Percentiles rank a stretch among this genome's conserved stretches.
These are phyloP conservation scores for Nannochloropsis salina DNA, from an alignment of 108 stramenopile genomes.

Conservation along the genomic window DNA sequence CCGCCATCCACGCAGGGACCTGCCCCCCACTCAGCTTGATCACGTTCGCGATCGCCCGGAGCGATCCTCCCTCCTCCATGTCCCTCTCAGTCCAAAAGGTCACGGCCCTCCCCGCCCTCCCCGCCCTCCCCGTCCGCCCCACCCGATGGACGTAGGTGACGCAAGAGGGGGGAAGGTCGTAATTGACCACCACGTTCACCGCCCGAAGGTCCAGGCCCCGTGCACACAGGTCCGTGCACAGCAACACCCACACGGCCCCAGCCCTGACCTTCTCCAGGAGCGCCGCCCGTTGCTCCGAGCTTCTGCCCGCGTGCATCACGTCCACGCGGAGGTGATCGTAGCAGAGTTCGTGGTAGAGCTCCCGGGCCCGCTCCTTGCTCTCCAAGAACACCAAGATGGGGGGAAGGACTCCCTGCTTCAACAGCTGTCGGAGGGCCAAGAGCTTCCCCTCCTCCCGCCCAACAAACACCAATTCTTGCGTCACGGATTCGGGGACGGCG, in stretches of 20 bases:
- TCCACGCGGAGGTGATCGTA: slow-evolving; percentile 89
- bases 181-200: slow-evolving; percentile 93
- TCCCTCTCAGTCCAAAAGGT: slow-evolving; percentile 89
- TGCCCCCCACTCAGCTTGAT: slow-evolving; percentile 38
- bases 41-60: slow-evolving; percentile 46
- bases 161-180: slow-evolving; percentile 70
- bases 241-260: slow-evolving; percentile 94
- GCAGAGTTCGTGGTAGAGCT: slow-evolving; percentile 80
- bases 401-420: not conserved
- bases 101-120: slow-evolving; percentile 80
- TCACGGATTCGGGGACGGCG: slow-evolving; percentile 57
- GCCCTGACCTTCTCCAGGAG: not conserved
- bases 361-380: slow-evolving; percentile 87
- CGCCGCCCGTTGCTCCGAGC: slow-evolving; percentile 37
- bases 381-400: slow-evolving; percentile 71
- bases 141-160: slow-evolving; percentile 75
- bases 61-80: slow-evolving; percentile 30
- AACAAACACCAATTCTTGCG: slow-evolving; percentile 78
- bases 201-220: slow-evolving; percentile 96
- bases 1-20: not conserved
- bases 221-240: slow-evolving; percentile 94
- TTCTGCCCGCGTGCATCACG: slow-evolving; percentile 84
- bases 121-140: slow-evolving; percentile 89
- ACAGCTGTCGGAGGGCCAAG: slow-evolving; percentile 65
- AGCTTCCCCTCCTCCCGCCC: slow-evolving; percentile 95